Evolutionary conservation across 768 basidiomycete genomes (phyloP), one percentile per base, ranked within the genome.

Genomic region (Russula emetica): DNA sequence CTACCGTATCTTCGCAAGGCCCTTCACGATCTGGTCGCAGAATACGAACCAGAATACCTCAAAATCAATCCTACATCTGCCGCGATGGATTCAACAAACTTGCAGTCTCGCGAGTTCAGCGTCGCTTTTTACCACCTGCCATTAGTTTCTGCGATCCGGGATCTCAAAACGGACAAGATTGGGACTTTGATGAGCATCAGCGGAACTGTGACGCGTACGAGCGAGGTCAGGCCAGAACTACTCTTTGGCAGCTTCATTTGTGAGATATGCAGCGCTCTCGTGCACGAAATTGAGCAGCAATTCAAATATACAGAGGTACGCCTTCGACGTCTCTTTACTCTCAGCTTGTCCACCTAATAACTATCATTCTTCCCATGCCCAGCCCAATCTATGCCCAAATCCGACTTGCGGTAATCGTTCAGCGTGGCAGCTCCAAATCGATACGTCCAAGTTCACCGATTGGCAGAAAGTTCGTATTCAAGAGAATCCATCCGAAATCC

Each of bases 381-480:
- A 98, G 93, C 97, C 97, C 13, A 85, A 85, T 57, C 78, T 98
- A 49, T 99, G 97, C 72, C 97, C 92, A 20, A 99, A 99, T 71
- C 87, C 90, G 22, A 90, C 90, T 0, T 99, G 97, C 71, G 89
- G 91, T 34, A 98, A 98, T 74, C 85, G 94, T 34, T 76, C 78
- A 20, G 88, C 84, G 36, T 99, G 95, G 95, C 87, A 94, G 71
- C 83, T 99, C 47, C 92, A 95, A 72, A 93, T 98, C 62, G 96
- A 98, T 73, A 87, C 88, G 58, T 95, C 92, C 32, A 95, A 93
- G 74, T 99, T 99, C 73, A 92, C 93, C 0, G 97, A 99, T 73
- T 98, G 97, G 97, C 97, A 99, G 75, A 98, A 98, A 75, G 94
- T 98, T 54, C 87, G 97, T 50, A 98, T 99, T 51, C 97, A 99